Percentiles rank a stretch among this genome's conserved stretches.
Conservation (phyloP, 805 yeast genomes). For the Ogataea ganodermae region DNA sequence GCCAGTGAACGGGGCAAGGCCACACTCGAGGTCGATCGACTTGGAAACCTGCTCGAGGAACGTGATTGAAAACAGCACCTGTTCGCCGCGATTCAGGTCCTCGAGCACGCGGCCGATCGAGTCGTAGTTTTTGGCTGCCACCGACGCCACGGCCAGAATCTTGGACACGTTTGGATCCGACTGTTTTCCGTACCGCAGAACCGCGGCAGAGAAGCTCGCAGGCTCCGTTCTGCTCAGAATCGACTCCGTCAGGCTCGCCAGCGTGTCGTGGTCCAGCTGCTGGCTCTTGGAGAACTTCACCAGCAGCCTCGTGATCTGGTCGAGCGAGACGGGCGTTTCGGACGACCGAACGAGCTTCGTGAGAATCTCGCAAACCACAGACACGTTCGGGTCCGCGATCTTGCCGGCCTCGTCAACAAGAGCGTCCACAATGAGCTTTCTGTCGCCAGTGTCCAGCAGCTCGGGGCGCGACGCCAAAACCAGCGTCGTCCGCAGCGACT, state of each 20-base stretch:
- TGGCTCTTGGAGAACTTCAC: slow-evolving; percentile 20
- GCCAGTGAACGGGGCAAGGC: slow-evolving; percentile 39
- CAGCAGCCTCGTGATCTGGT: slow-evolving; percentile 15
- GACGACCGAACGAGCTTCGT: slow-evolving; percentile 11
- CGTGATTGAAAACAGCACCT: slow-evolving; percentile 36
- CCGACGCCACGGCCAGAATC: slow-evolving; percentile 37
- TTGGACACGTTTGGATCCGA: slow-evolving; percentile 30
- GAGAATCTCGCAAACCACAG: slow-evolving; percentile 16
- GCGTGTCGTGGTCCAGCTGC: slow-evolving; percentile 22
- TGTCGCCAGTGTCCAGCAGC: slow-evolving; percentile 15
- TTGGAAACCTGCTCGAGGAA: slow-evolving; percentile 55
- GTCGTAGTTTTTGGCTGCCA: slow-evolving; percentile 36
- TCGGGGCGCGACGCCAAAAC: slow-evolving; percentile 10
- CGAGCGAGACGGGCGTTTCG: slow-evolving; percentile 6
- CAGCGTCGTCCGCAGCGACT: slow-evolving; percentile 21
- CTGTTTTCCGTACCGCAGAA: slow-evolving; percentile 22
- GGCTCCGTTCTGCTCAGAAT: slow-evolving; percentile 16
- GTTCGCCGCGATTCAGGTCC: slow-evolving; percentile 22
- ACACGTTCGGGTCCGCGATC: slow-evolving; percentile 15
- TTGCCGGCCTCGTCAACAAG: slow-evolving; percentile 17
- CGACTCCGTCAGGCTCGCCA: slow-evolving; percentile 22
- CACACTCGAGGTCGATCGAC: slow-evolving; percentile 34
- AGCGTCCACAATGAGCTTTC: slow-evolving; percentile 5
- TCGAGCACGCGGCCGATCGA: slow-evolving; percentile 23
- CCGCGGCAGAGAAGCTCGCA: slow-evolving; percentile 15